These are phyloP conservation scores for Cercophora sp. DNA, from an alignment of 495 filamentous ascomycete species.

Conservation along the genomic window DNA sequence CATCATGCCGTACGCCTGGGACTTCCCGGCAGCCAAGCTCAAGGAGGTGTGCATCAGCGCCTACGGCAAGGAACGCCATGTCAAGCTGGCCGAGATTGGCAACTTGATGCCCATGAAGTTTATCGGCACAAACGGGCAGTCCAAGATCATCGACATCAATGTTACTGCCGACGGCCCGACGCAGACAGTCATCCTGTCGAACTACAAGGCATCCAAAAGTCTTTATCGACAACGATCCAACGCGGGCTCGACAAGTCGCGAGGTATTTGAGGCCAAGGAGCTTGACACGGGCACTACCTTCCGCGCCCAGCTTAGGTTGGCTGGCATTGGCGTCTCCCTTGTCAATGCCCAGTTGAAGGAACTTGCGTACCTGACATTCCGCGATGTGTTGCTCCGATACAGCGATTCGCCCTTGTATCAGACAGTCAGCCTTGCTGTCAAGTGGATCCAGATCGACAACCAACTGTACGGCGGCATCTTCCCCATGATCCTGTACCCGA, in stretches of 20 bases:
- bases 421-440: slow-evolving; percentile 81
- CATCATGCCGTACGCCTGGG: slow-evolving; percentile 99
- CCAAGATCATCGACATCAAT: slow-evolving; percentile 91
- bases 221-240: slow-evolving; percentile 84
- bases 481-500: slow-evolving; percentile 94
- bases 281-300: slow-evolving; percentile 82
- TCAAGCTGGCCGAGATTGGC: slow-evolving; percentile 93
- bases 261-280: slow-evolving; percentile 90
- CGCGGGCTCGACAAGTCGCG: slow-evolving; percentile 48
- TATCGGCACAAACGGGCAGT: slow-evolving; percentile 53
- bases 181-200: slow-evolving; percentile 89
- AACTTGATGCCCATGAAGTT: slow-evolving; percentile 86
- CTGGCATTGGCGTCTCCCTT: slow-evolving; percentile 88
- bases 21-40: slow-evolving; percentile 94
- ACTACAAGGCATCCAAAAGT: slow-evolving; percentile 90
- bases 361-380: slow-evolving; percentile 87
- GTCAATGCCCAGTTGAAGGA: slow-evolving; percentile 91
- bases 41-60: slow-evolving; percentile 83
- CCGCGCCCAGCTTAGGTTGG: slow-evolving; percentile 78
- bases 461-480: slow-evolving; percentile 98
- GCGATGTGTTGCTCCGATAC: slow-evolving; percentile 87
- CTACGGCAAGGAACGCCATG: slow-evolving; percentile 76
- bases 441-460: slow-evolving; percentile 99
- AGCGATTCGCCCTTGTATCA: slow-evolving; percentile 90
- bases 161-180: slow-evolving; percentile 92